phyloP scores from a whole-genome alignment of 345 rosid genomes.

The Eucalyptus tenuipes region DNA sequence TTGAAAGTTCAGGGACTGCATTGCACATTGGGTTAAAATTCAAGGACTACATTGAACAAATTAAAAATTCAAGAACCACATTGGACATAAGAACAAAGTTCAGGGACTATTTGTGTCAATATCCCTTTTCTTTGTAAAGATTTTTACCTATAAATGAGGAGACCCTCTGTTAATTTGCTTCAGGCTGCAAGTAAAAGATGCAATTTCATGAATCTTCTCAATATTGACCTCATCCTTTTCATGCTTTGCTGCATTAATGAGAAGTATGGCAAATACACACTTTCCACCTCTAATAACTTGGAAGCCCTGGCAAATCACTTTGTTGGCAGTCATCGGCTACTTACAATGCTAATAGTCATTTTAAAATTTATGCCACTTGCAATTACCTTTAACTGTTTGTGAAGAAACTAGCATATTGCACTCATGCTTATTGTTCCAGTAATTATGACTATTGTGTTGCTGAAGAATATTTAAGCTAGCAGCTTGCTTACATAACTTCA shows the following conservation, averaged over 20 bases:
- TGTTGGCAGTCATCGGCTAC: not conserved
- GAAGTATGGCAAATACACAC: not conserved
- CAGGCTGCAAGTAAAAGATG: not conserved
- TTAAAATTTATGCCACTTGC: not conserved
- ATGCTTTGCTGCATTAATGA: not conserved
- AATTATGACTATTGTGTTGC: not conserved
- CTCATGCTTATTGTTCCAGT: not conserved
- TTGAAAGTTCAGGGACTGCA: no score
- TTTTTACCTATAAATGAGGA: not conserved
- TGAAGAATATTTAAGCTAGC: not conserved
- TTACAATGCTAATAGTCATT: not conserved
- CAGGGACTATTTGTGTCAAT: no score
- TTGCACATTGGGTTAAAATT: no score
- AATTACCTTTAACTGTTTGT: not conserved
- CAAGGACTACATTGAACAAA: no score
- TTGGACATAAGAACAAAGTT: no score
- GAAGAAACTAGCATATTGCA: not conserved
- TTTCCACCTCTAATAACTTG: not conserved
- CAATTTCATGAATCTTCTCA: not conserved
- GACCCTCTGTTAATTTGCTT: not conserved
- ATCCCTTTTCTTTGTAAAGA: not conserved
- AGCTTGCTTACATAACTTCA: not conserved
- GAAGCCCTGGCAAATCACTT: not conserved
- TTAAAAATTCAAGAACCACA: no score
- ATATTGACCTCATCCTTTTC: not conserved